Base-by-base conservation (phyloP, 2,329 filamentous ascomycete genomes). In the Talaromyces sp. region DNA sequence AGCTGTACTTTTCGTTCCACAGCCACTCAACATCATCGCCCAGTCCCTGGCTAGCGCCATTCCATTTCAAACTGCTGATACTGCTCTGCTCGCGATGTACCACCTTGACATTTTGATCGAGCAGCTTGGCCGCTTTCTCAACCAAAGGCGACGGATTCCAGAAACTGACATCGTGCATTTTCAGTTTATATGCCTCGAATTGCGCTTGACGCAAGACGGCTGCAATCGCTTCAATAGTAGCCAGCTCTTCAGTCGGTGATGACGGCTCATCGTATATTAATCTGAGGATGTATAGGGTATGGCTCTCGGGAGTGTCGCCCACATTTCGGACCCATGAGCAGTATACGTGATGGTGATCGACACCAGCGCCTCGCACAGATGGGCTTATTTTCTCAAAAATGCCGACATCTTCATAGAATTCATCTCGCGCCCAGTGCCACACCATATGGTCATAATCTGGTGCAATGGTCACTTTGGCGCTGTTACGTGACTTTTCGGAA, bases 381-480 rank as follows among this genome's bases (percentile, higher is more conserved):
- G 91, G 89, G 0, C 69, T 68, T 16, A 68, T 68, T 6, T 74
- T 74, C 19, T 80, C 79, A 2, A 84, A 81, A 69, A 89, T 85
- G 6, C 93, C 81, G 67, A 87, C 84, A 63, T 84, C 82, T 5
- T 85, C 86, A 72, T 94, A 89, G 75, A 90, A 95, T 59, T 93
- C 88, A 77, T 97, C 92, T 58, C 94, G 87, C 66, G 88, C 87
- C 75, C 92, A 87, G 76, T 94, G 89, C 92, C 92, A 96, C 66
- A 84, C 79, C 69, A 93, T 84, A 7, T 87, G 87, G 64, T 89
- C 85, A 66, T 86, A 76, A 71, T 92, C 86, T 0, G 92, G 91
- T 57, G 87, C 70, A 67, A 93, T 80, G 47, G 91, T 90, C 47
- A 95, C 84, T 14, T 81, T 84, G 69, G 73, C 83, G 81, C 65